phyloP scores from a whole-genome alignment of 139 green algal species.

The Chlamydomonas sp. region DNA sequence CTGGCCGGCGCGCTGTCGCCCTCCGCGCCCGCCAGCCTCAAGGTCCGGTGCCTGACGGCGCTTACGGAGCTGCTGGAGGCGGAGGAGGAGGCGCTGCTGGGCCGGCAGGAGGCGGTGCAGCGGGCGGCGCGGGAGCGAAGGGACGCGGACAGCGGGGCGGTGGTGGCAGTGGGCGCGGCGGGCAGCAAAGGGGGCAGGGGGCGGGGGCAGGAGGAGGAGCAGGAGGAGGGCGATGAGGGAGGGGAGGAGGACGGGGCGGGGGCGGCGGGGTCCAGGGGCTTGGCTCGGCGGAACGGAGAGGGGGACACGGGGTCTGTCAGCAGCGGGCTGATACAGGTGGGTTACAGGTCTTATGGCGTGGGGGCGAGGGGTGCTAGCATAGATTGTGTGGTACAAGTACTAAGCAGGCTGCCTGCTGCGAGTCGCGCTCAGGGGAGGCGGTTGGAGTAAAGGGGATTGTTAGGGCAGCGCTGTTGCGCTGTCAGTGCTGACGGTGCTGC shows the following conservation, averaged over 20 bases:
- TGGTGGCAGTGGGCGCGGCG: neutral
- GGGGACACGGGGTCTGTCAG: constrained; percentile 70
- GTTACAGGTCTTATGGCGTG: neutral
- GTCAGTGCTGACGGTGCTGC: too few relatives aligned
- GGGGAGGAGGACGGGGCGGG: too few relatives aligned
- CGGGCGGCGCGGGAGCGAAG: too few relatives aligned
- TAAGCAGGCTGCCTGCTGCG: too few relatives aligned
- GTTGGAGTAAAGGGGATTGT: too few relatives aligned
- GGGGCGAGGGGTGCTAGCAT: too few relatives aligned
- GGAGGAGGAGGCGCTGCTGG: constrained; percentile 70
- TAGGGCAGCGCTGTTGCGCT: too few relatives aligned
- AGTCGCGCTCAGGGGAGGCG: too few relatives aligned
- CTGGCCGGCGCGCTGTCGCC: constrained; percentile 56
- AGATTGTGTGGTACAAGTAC: too few relatives aligned
- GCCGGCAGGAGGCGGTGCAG: constrained; percentile 57
- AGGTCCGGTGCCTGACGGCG: constrained; percentile 70
- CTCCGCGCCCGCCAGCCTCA: constrained; percentile 47
- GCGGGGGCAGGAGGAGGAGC: constrained; percentile 5
- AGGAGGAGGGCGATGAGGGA: neutral
- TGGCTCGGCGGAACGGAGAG: constrained; percentile 74
- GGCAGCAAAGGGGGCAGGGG: neutral
- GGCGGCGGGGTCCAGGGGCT: neutral
- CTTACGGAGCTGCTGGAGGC: constrained; percentile 77
- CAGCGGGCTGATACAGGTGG: constrained; percentile 71
- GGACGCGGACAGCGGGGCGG: neutral